phyloP scores from a whole-genome alignment of 129 eudicot genomes.

The Helianthus tuberosus region DNA sequence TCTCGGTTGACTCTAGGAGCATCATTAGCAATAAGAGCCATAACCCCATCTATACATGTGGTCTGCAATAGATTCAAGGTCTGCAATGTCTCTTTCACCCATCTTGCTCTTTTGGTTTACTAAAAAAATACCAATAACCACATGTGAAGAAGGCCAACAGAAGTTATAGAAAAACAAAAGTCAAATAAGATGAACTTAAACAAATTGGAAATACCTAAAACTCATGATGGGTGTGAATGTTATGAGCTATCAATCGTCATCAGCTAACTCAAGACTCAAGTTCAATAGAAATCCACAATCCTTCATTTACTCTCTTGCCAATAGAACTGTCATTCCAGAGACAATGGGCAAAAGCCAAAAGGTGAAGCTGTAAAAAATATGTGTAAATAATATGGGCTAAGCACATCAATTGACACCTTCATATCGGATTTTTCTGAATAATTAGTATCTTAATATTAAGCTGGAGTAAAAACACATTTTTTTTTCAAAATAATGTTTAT shows the following conservation, averaged over 20 bases:
- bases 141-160: slow-evolving; percentile 1
- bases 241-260: background rate
- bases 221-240: background rate
- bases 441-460: no score
- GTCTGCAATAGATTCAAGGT: slow-evolving; percentile 92
- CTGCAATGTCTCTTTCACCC: slow-evolving; percentile 76
- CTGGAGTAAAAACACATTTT: no score
- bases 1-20: slow-evolving; percentile 88
- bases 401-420: background rate
- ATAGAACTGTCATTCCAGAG: background rate
- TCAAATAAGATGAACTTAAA: background rate
- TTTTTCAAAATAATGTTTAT: no score
- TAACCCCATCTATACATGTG: slow-evolving; percentile 99
- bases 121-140: slow-evolving; percentile 20
- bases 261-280: background rate
- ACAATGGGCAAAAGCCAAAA: background rate
- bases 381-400: background rate
- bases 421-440: no score
- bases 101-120: slow-evolving; percentile 96
- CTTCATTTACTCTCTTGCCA: background rate
- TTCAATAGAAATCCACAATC: slow-evolving; percentile 8
- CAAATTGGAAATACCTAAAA: background rate
- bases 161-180: background rate
- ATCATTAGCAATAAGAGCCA: slow-evolving; percentile 86
- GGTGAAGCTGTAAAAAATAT: background rate